A percentile compares a stretch with the other conserved stretches of the same genome.
Conservation (phyloP, 768 basidiomycete species). For the Termitomyces sp. region DNA sequence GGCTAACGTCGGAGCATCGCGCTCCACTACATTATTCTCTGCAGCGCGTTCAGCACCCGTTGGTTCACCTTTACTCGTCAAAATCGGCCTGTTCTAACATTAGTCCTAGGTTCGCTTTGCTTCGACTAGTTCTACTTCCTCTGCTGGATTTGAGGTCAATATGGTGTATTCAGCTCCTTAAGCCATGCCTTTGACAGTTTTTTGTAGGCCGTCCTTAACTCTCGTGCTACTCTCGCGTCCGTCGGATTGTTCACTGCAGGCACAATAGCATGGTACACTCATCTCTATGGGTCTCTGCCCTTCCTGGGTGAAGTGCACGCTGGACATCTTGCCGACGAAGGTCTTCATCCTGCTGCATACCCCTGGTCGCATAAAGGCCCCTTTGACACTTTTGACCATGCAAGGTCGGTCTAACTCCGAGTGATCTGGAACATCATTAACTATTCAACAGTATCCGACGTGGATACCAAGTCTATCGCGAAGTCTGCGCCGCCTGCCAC, state of each 20-base stretch:
- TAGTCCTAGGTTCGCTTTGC: conserved; percentile 64
- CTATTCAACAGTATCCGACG: conserved; percentile 73
- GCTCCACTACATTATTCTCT: conserved; percentile 38
- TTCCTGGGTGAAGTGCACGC: conserved; percentile 93
- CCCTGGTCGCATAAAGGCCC: conserved; percentile 92
- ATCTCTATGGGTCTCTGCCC: conserved; percentile 87
- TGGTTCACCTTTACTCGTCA: conserved; percentile 23
- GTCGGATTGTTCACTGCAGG: conserved; percentile 79
- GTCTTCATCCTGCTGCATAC: conserved; percentile 82
- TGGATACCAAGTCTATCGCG: conserved; percentile 96
- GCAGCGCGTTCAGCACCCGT: conserved; percentile 52
- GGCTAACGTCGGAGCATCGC: conserved; percentile 44
- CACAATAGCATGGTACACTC: conserved; percentile 95
- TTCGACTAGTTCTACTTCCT: conserved; percentile 58
- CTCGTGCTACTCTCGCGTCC: conserved; percentile 73
- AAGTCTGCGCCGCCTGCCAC: conserved; percentile 98
- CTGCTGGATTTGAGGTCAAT: conserved; percentile 66
- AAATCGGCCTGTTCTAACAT: conserved; percentile 17
- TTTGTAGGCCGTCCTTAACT: conserved; percentile 60
- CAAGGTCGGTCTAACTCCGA: conserved; percentile 62
- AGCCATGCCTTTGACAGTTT: not conserved
- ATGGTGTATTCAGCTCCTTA: not conserved
- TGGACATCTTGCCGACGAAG: conserved; percentile 89
- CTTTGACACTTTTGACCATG: conserved; percentile 94
- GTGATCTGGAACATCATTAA: conserved; percentile 8